Base-by-base conservation (phyloP, 139 green algal species). In the Tetraselmis chui region DNA sequence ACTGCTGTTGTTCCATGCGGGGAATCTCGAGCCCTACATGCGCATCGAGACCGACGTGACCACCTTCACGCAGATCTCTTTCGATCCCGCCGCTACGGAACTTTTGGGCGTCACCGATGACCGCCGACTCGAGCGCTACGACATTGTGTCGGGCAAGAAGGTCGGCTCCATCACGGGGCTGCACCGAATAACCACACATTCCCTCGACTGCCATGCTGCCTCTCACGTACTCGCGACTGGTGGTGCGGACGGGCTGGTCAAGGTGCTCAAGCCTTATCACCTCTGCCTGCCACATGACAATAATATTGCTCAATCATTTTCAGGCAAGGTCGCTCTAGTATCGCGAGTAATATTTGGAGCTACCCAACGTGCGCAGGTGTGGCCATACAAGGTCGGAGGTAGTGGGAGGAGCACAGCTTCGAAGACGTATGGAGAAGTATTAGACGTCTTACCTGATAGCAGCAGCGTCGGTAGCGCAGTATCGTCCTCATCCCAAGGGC, bases 1-100 rank as follows among this genome's bases (percentile, higher is more conserved):
- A 26, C 83, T 94, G 23, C 79, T 92, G 30, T n/a, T 94, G 27
- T 92, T 92, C 80, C 80, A 92, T 78, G 83, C 79, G 1, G 76
- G 28, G 76, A 88, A 85, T 23, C 76, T 92, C 83, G 86, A 92
- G 83, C 89, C 87, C 1, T 79, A 86, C 82, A 87, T 90, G 84
- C 85, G 89, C 31, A 84, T 92, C 23, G 84, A 91, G 32, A 91
- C 87, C 26, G 83, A 89, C 30, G 80, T 80, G 0, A 1, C 80
- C 11, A 26, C 79, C 0, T 89, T 85, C 80, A 83, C 45, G 5
- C 45, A 67, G 45, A 67, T 67, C 45, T 5, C 45, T 18, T 67
- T 67, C 45, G 45, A 67, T 18, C 45, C 45, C 18, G 45, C 45
- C 45, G 45, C 45, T 18, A 67, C 45, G 11, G 45, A 80, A 23